phyloP scores from a whole-genome alignment of 2,329 filamentous ascomycete genomes.

The Colletotrichum siamense region DNA sequence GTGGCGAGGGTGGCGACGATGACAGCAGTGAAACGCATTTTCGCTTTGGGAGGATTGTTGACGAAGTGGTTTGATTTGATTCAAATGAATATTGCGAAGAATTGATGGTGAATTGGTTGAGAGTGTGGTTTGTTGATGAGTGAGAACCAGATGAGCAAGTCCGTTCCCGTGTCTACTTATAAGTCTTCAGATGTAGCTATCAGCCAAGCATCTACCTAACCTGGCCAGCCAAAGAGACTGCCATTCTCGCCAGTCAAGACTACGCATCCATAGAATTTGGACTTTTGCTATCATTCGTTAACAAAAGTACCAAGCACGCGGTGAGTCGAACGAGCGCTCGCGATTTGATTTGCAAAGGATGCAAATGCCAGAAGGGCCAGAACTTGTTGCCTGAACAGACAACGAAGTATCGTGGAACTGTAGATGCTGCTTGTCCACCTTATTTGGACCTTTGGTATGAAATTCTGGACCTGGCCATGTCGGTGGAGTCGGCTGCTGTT shows the following conservation, averaged over 20 bases:
- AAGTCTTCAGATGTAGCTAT: neutral
- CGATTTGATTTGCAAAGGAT: neutral
- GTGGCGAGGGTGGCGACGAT: neutral
- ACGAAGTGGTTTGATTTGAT: neutral
- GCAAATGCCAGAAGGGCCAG: neutral
- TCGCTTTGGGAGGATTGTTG: neutral
- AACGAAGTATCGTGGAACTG: neutral
- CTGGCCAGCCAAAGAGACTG: neutral
- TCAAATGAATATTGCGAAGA: neutral
- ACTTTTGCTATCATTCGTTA: rapidly evolving
- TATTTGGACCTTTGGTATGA: neutral
- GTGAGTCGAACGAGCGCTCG: neutral
- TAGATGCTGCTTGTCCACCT: neutral
- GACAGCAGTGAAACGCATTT: neutral
- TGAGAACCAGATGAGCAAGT: neutral
- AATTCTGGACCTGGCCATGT: neutral
- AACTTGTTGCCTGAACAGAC: neutral
- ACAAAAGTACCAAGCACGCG: neutral
- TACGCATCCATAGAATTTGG: neutral
- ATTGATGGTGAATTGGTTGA: neutral
- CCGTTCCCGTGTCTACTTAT: neutral
- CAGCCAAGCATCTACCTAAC: neutral
- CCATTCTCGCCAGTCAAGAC: rapidly evolving
- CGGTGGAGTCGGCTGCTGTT: neutral
- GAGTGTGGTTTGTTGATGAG: neutral